Evolutionary conservation across 2,329 filamentous ascomycete species (phyloP), one percentile per base, ranked within the genome.

Genomic region (Shiraia sp.): DNA sequence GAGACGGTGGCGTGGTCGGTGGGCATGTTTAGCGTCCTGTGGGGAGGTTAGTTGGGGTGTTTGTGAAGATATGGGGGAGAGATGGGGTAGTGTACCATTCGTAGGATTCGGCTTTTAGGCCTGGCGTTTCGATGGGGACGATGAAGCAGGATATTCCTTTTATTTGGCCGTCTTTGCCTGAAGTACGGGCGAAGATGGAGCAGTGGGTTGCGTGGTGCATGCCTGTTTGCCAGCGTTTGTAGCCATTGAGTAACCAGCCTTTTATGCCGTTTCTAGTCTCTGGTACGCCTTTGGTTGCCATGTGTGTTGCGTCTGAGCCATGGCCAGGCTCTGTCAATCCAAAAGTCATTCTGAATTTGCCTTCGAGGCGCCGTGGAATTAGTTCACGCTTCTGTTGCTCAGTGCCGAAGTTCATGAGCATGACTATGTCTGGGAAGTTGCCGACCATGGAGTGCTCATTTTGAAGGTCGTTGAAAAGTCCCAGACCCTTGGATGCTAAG

Each of bases 211-310:
- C 81, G 43, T 70, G 69, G 55, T 85, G 81, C 65, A 82, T 81
- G 2, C 81, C 81, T 2, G 79, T 83, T 71, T 85, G 82, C 82
- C 82, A 86, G 65, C 79, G 82, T 69, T 86, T 85, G 33, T 69
- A 71, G 3, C 81, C 82, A 32, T 77, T 78, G 53, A 85, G 75
- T 51, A 77, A 33, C 69, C 75, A 83, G 6, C 75, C 76, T 2
- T 70, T 59, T 4, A 69, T 66, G 1, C 75, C 77, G 33, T 75
- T 69, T 3, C 67, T 69, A 10, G 55, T 72, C 51, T 74, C 72
- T 16, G 68, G 71, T 23, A 52, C 65, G 2, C 78, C 82, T 17
- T 62, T 69, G 0, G 81, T 85, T 15, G 72, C 75, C 79, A 84
- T 83, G 55, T 80, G 78, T 2, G 81, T 85, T 4, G 80, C 81